Percentiles rank a stretch among this genome's conserved stretches.
These are phyloP conservation scores for Kodamaea fukazawae DNA, from an alignment of 805 yeast species.

Conservation along the genomic window DNA sequence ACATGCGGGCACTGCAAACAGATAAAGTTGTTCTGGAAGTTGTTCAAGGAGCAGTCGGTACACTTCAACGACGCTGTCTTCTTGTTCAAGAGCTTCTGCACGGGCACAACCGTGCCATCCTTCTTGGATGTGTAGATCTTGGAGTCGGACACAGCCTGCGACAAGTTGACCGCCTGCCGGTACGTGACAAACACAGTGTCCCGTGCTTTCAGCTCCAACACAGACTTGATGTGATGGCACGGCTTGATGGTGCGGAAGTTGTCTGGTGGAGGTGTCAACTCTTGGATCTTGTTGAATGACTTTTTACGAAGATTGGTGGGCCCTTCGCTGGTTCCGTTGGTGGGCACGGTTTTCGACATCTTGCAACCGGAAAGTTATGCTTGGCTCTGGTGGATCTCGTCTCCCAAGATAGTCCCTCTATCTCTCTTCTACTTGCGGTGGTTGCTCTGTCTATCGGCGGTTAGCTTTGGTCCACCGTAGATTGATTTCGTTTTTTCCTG, in stretches of 20 bases:
- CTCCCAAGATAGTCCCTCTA: not conserved
- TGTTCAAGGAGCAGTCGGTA: conserved; percentile 43
- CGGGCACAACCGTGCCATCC: conserved; percentile 39
- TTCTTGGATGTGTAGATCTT: conserved; percentile 29
- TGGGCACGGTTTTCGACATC: not conserved
- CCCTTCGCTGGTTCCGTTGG: too few species aligned
- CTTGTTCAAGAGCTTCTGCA: conserved; percentile 35
- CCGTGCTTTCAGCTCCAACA: conserved; percentile 47
- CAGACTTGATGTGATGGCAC: conserved; percentile 49
- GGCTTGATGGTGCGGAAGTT: conserved; percentile 36
- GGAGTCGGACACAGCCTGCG: conserved; percentile 31
- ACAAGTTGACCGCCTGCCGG: conserved; percentile 49
- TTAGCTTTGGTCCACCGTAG: too few species aligned
- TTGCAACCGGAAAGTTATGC: not conserved
- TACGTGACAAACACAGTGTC: conserved; percentile 51
- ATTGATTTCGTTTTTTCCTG: too few species aligned
- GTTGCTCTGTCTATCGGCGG: not conserved
- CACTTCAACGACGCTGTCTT: conserved; percentile 49
- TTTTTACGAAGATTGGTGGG: conserved; percentile 2
- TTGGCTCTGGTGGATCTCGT: not conserved
- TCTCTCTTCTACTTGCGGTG: not conserved
- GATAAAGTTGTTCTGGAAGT: conserved; percentile 49
- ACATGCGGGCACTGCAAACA: conserved; percentile 78
- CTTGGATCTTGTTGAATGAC: conserved; percentile 7
- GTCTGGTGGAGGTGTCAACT: conserved; percentile 20